These are phyloP conservation scores for Paraphoma sp. DNA, from an alignment of 2,329 filamentous ascomycete genomes.

Conservation along the genomic window DNA sequence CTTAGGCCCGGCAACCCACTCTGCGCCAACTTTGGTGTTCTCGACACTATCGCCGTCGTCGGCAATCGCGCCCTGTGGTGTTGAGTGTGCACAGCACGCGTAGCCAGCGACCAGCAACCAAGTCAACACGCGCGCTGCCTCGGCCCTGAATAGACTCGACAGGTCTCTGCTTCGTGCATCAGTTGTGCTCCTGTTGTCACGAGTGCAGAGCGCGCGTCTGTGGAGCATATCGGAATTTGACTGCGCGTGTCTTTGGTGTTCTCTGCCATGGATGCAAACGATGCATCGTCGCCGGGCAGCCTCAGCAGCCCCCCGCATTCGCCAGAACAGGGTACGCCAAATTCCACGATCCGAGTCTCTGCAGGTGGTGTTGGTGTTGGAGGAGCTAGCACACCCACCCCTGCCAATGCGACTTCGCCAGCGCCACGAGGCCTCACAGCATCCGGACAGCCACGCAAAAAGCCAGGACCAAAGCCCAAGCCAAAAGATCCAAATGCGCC, in stretches of 20 bases:
- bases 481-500: slow-evolving; percentile 42
- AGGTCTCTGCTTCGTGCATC: neutral
- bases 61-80: slow-evolving; percentile 39
- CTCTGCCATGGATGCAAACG: slow-evolving; percentile 40
- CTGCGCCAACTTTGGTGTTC: slow-evolving; percentile 43
- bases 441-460: slow-evolving; percentile 48
- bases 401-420: slow-evolving; percentile 36
- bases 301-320: slow-evolving; percentile 48
- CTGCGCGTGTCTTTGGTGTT: slow-evolving; percentile 16
- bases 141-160: slow-evolving; percentile 3
- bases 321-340: slow-evolving; percentile 42
- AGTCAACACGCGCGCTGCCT: slow-evolving; percentile 8
- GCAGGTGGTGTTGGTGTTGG: slow-evolving; percentile 40
- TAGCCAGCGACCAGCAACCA: slow-evolving; percentile 18
- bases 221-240: slow-evolving; percentile 4
- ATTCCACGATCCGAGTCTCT: slow-evolving; percentile 38
- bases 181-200: too few species aligned
- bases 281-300: slow-evolving; percentile 45
- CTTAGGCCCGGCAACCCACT: slow-evolving; percentile 26
- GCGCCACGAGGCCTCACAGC: slow-evolving; percentile 43
- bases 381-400: slow-evolving; percentile 35
- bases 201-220: neutral
- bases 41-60: slow-evolving; percentile 34
- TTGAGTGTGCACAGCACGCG: slow-evolving; percentile 35
- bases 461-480: slow-evolving; percentile 53